phyloP scores from a whole-genome alignment of 192 early-diverging fungal species.

The Coemansia sp. region DNA sequence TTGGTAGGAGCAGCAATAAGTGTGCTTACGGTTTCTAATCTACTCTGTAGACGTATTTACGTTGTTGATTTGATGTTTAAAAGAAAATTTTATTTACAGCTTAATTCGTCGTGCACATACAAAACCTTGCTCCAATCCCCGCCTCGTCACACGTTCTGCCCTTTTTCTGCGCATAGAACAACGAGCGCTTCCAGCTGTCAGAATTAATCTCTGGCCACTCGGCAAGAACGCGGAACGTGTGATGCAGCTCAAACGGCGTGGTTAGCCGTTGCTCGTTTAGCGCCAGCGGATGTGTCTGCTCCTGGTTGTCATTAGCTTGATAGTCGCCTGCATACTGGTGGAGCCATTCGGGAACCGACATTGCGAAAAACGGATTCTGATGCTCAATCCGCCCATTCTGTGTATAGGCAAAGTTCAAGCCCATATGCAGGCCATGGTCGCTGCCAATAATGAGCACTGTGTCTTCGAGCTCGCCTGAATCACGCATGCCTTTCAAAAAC shows the following conservation, averaged over 20 bases:
- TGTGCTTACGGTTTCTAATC: too few relatives aligned
- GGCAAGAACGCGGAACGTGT: slow-evolving; percentile 41
- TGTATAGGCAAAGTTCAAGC: slow-evolving; percentile 43
- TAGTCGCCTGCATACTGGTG: slow-evolving; percentile 28
- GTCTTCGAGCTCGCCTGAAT: slow-evolving; percentile 40
- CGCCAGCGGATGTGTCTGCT: slow-evolving; percentile 19
- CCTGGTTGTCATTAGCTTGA: slow-evolving; percentile 13
- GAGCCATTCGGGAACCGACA: slow-evolving; percentile 41
- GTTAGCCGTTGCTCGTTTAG: slow-evolving; percentile 46
- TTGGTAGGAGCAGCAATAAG: too few relatives aligned
- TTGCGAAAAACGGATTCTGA: slow-evolving; percentile 43
- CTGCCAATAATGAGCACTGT: slow-evolving; percentile 33
- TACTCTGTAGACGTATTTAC: too few relatives aligned
- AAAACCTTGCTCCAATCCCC: slow-evolving; percentile 33
- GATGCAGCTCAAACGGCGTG: slow-evolving; percentile 40
- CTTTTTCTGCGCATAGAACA: slow-evolving; percentile 30
- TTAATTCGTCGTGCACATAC: slow-evolving; percentile 26
- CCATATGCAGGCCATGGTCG: slow-evolving; percentile 52
- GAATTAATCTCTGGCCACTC: slow-evolving; percentile 36
- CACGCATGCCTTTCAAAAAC: slow-evolving; percentile 29
- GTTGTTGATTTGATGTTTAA: too few relatives aligned
- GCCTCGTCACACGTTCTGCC: slow-evolving; percentile 39
- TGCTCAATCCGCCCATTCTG: slow-evolving; percentile 50
- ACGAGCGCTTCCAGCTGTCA: slow-evolving; percentile 24
- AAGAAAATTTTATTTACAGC: too few relatives aligned